Percentiles rank a stretch among this genome's conserved stretches.
Conservation (phyloP, 371 early-diverging fungal genomes). For the Apophysomyces variabilis region DNA sequence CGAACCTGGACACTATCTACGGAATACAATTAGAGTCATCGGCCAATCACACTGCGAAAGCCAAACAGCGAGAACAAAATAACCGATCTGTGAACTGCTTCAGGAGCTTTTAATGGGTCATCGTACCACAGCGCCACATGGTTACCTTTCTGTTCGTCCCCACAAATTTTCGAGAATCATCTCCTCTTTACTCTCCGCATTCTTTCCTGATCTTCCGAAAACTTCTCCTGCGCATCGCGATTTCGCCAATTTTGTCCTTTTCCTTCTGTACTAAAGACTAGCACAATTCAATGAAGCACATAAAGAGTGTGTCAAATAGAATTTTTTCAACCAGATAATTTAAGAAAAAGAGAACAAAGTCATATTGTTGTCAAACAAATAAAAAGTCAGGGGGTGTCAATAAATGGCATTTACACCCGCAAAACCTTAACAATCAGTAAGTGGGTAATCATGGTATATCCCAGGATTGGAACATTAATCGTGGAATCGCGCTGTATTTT, state of each 20-base stretch:
- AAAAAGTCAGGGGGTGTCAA: too few relatives aligned
- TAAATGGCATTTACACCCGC: too few relatives aligned
- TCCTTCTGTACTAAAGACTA: too few relatives aligned
- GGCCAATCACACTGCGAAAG: conserved; percentile 7
- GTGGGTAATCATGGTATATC: too few relatives aligned
- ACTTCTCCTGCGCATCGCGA: not conserved
- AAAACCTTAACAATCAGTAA: too few relatives aligned
- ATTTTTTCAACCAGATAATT: too few relatives aligned
- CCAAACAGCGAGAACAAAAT: not conserved
- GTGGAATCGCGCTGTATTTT: not conserved
- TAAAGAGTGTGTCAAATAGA: too few relatives aligned
- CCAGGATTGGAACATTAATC: too few relatives aligned
- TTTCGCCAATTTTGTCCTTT: too few relatives aligned
- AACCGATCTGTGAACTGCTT: conserved; percentile 2
- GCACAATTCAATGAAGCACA: too few relatives aligned
- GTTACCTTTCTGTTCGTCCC: not conserved
- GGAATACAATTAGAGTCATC: not conserved
- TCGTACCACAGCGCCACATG: not conserved
- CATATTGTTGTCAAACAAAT: too few relatives aligned
- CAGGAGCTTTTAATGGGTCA: not conserved
- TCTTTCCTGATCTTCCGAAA: conserved; percentile 4
- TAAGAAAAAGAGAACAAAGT: too few relatives aligned
- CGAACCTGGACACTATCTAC: conserved; percentile 4
- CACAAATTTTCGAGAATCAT: conserved; percentile 2
- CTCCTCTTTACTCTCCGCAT: conserved; percentile 2